Base-by-base conservation (phyloP, 805 yeast genomes). In the Saturnispora serradocipensis region DNA sequence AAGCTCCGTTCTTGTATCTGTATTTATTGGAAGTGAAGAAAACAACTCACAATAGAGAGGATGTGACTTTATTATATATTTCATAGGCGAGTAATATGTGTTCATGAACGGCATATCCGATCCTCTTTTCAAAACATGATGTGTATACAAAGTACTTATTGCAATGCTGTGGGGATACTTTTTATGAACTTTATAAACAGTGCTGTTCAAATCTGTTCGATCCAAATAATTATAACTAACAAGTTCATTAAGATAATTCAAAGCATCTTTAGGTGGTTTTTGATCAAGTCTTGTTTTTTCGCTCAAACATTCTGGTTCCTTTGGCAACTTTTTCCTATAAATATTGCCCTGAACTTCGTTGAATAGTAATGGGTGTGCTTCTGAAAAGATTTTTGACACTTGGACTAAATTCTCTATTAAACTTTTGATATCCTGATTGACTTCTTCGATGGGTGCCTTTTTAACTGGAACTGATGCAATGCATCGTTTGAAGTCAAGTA, bases 171-270 rank as follows among this genome's bases (percentile, higher is more conserved):
- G 27, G 3, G 42, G 28, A 34, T 39, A 44, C 42, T 43, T 52
- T 15, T 52, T 28, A 18, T 27, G 36, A 15, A 52, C 18, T 39
- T 43, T 42, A 22, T 38, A 25, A 15, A 47, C 24, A 2, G 18
- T 18, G 9, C 34, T 20, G 5, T 38, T 38, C 4, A 50, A 13
- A 11, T 25, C 45, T 7, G 32, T 44, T 16, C 46, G 43, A 28
- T 46, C 43, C 2, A 50, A 40, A 39, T 54, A 54, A 10, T 44
- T 25, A 40, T 46, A 48, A 46, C 52, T 50, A 2, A 40, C 42
- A 7, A 52, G 24, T 18, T 50, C 49, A n/a, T 36, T 22, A 3
- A 48, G 24, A 28, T 45, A 48, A 6, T 45, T 13, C 3, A 47
- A 3, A 15, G 43, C 20, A 3, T 18, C 22, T 5, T 36, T 32